Evolutionary conservation across 2,329 filamentous ascomycete species (phyloP), one percentile per base, ranked within the genome.

Genomic region (Pseudopyricularia cyperi): DNA sequence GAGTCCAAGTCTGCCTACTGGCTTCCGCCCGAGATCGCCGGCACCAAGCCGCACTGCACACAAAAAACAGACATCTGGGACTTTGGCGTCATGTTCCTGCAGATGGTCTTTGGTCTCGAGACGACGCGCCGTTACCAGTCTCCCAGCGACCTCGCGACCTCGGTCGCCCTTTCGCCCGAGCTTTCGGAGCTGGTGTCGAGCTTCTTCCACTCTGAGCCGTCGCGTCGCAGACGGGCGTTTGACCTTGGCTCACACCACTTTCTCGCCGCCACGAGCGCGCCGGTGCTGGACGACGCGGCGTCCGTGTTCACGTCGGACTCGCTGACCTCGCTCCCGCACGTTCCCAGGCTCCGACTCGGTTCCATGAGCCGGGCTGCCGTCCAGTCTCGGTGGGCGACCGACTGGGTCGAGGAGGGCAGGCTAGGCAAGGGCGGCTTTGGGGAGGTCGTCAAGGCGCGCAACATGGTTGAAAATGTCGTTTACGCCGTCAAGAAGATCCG

Each of bases 401-500:
- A 51, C 22, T 51, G 50, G 50, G 26, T 90, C 17, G 90, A 97
- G 67, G 83, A 93, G 62, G 89, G 88, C 14, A 80, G 87, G 4
- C 74, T 98, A 12, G 93, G 93, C 3, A 94, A 91, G 64, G 93
- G 93, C 44, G 93, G 91, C 0, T 98, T 95, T 67, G 93, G 93
- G 5, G 89, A 96, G 67, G 93, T 98, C 22, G 89, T 97, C 52
- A 94, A 95, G 65, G 91, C 91, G 3, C 80, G 91, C 32, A 95
- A 95, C 66, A 95, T 93, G 68, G 79, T 96, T 4, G 93, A 97
- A 63, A 88, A 88, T 1, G 87, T 90, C 53, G 84, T 94, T 44
- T 98, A 97, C 67, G 93, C 93, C 17, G 87, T 98, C 63, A 98
- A 98, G 66, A 96, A 97, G 65, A 93, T 98, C 55, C 88, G 83